Conservation (phyloP, 208 protist species). For the Trypanosoma rangeli region DNA sequence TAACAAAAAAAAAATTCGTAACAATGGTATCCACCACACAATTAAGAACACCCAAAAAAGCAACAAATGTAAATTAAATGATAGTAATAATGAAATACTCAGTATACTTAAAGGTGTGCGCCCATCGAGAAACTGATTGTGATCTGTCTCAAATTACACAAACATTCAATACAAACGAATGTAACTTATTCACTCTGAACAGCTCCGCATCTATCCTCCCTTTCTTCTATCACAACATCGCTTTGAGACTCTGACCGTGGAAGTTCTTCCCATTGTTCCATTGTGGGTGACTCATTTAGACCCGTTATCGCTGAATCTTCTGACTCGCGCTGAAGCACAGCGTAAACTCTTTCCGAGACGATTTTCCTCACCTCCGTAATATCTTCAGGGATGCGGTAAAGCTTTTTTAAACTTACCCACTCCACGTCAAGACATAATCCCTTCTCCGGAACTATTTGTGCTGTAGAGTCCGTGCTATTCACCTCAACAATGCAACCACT, state of each 20-base stretch:
- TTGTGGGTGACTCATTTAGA: neutral
- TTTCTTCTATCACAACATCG: constrained; percentile 17
- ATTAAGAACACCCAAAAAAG: neutral
- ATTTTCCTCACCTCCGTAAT: constrained; percentile 36
- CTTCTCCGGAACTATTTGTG: constrained; percentile 53
- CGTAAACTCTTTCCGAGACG: constrained; percentile 25
- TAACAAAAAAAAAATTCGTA: neutral
- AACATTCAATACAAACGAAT: neutral
- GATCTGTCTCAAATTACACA: no score
- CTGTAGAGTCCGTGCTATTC: constrained; percentile 27
- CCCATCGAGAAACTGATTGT: neutral
- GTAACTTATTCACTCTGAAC: constrained; percentile 1
- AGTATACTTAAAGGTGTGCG: no score
- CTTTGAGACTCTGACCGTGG: neutral
- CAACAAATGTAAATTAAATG: neutral
- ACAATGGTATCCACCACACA: constrained; percentile 2
- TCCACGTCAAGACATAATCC: constrained; percentile 35
- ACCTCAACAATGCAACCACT: constrained; percentile 56
- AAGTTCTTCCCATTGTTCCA: neutral
- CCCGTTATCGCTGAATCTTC: neutral
- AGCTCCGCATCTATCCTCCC: no score
- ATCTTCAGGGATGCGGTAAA: constrained; percentile 51
- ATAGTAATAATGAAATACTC: no score
- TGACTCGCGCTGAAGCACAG: constrained; percentile 14
- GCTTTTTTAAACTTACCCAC: constrained; percentile 44